A percentile compares a stretch with the other conserved stretches of the same genome.
Evolutionary conservation across 179 eudicot species (phyloP).

Genomic region (Gypsophila paniculata): DNA sequence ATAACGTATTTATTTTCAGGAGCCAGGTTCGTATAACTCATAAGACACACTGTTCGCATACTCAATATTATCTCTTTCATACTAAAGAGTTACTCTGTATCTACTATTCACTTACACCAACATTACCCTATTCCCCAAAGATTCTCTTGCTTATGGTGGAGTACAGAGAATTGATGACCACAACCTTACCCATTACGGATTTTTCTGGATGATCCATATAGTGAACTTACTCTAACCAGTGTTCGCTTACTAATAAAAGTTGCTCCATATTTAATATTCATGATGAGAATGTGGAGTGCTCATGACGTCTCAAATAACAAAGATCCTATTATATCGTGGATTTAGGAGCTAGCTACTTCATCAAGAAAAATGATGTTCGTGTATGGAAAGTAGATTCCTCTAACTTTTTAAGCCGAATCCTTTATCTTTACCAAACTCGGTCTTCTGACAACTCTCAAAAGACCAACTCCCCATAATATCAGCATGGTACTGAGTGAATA

Average conservation of each 20-base stretch:
- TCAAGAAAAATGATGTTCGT: neutral
- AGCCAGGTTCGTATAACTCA: constrained; percentile 5
- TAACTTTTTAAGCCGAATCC: neutral
- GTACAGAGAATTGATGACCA: neutral
- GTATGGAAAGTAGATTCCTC: neutral
- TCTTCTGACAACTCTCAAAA: neutral
- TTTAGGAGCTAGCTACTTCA: neutral
- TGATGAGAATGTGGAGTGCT: neutral
- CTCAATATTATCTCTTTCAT: neutral
- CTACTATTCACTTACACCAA: neutral
- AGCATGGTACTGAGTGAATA: neutral
- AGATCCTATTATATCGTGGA: neutral
- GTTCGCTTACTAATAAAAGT: neutral
- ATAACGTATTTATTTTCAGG: neutral
- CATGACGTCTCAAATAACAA: neutral
- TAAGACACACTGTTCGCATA: constrained; percentile 2
- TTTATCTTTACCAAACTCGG: neutral
- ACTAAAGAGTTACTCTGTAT: neutral
- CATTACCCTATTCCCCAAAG: neutral
- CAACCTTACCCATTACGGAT: neutral
- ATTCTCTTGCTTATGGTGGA: neutral
- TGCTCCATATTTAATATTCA: neutral
- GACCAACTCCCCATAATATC: neutral
- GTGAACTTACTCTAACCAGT: neutral
- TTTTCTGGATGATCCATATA: neutral